Base-by-base conservation (phyloP, 2,329 filamentous ascomycete species). In the Trichoderma koningii region DNA sequence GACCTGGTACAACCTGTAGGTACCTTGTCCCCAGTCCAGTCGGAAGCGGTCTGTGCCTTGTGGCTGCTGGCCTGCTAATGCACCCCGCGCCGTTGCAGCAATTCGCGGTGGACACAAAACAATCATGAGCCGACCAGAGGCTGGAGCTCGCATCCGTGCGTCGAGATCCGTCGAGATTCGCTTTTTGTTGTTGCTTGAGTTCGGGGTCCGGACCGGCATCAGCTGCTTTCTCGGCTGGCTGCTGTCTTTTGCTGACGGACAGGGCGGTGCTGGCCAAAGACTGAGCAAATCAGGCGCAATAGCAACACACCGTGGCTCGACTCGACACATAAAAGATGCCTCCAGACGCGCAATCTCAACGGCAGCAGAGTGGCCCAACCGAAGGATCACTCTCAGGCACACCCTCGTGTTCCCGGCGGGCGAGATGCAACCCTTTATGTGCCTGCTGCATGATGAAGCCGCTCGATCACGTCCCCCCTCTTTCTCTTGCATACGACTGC, bases 401-500 rank as follows among this genome's bases (percentile, higher is more conserved):
- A 17, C 42, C 42, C 19, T 55, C 42, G 34, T 12, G 38, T 26
- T 55, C n/a, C 38, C 41, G 50, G 48, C 52, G 42, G 30, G 51
- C 52, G 61, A 45, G 19, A 56, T 56, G 51, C 52, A 64, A 12
- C 51, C 21, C 61, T 64, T 64, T 56, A 64, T 64, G 52, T 50
- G 42, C 45, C 28, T 14, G 45, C 44, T 59, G 62, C 59, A 64
- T 55, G 42, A 66, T 63, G 55, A 61, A 55, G 42, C 57, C 64
- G 64, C 45, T 50, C 42, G 10, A 53, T 53, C 47, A 51, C 55
- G 38, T 42, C 44, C 23, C 34, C 17, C 51, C 52, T 38, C 34
- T 28, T 38, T 48, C 56, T 48, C 9, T 38, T 44, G 51, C 62
- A 56, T 42, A 57, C 57, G 34, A 23, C 45, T 53, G 34, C 42